These are phyloP conservation scores for Colletotrichum tofieldiae DNA, from an alignment of 2,329 filamentous ascomycete species.

Conservation along the genomic window DNA sequence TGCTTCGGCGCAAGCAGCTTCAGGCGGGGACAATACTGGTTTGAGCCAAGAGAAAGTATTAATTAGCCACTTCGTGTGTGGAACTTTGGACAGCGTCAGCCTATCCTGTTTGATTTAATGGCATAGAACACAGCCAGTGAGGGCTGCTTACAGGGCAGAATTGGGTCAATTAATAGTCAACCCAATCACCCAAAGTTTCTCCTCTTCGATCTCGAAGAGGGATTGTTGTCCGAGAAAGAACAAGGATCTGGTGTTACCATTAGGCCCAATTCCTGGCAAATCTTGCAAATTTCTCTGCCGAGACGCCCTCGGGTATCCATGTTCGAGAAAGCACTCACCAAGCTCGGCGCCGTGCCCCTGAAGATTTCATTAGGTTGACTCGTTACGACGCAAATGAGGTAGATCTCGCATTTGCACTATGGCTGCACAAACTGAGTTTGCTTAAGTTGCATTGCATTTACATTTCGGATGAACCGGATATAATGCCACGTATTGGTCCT, in stretches of 20 bases:
- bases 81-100: background rate
- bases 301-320: background rate
- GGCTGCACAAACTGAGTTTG: background rate
- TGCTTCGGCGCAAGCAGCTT: background rate
- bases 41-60: background rate
- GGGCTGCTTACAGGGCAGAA: background rate
- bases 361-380: background rate
- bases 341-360: background rate
- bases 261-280: too few species aligned
- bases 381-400: background rate
- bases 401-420: background rate
- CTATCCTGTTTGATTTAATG: background rate
- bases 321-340: background rate
- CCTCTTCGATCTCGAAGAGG: background rate
- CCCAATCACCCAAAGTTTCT: background rate
- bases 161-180: background rate
- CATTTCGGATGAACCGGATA: slow-evolving; percentile 35
- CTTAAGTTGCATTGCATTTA: background rate
- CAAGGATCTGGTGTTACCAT: background rate
- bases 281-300: background rate
- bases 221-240: background rate
- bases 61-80: background rate
- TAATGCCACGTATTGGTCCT: background rate
- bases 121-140: too few species aligned
- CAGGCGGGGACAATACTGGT: background rate